Evolutionary conservation across 495 filamentous ascomycete genomes (phyloP).

Genomic region (Hyaloscypha hepaticicola): DNA sequence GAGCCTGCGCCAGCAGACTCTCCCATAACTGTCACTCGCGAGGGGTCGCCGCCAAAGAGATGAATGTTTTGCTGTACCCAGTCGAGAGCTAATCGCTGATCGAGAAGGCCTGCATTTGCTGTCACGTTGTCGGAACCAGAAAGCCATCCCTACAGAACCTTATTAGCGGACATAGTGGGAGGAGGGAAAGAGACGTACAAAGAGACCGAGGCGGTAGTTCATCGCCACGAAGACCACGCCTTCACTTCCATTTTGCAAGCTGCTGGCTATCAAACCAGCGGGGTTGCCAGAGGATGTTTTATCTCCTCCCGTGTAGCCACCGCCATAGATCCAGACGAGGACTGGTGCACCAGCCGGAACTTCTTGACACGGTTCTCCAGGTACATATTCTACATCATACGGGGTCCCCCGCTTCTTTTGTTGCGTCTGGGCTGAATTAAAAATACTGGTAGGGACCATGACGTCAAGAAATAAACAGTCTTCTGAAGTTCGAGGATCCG

Average conservation of each 20-base stretch:
- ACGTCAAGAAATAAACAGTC: conserved; percentile 40
- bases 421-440: conserved; percentile 23
- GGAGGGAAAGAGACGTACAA: conserved; percentile 4
- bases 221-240: neutral
- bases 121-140: neutral
- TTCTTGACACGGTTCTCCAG: too few species aligned
- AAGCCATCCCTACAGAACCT: conserved; percentile 20
- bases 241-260: neutral
- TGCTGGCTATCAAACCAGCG: neutral
- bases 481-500: conserved; percentile 6
- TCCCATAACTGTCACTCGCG: conserved; percentile 65
- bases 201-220: conserved; percentile 31
- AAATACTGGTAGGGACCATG: conserved; percentile 44
- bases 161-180: too few species aligned
- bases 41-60: conserved; percentile 67
- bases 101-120: conserved; percentile 61
- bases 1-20: conserved; percentile 68
- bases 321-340: neutral
- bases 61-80: conserved; percentile 71
- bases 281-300: neutral
- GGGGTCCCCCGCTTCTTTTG: too few species aligned
- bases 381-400: too few species aligned
- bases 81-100: conserved; percentile 67
- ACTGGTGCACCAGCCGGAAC: neutral
- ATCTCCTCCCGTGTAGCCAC: neutral